Base-by-base conservation (phyloP, 768 basidiomycete species). In the Russula compacta region DNA sequence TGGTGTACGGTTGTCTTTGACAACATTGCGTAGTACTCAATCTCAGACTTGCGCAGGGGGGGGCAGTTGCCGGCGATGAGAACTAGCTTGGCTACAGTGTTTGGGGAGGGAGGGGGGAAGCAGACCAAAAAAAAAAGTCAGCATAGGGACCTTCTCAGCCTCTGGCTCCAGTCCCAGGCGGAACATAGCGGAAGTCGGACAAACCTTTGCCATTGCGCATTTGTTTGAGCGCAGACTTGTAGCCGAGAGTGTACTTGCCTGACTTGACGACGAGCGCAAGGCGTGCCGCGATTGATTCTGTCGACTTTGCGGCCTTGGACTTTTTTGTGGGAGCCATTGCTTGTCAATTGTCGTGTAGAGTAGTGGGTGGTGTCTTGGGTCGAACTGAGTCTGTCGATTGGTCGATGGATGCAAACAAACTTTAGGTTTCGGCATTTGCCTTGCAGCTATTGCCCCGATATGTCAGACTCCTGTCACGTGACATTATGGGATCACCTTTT, bases 1-100 rank as follows among this genome's bases (percentile, higher is more conserved):
- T 98, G 95, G 79, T 98, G 97, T 59, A 98, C 95, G 60, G 90
- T 85, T 60, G 95, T 98, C 82, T 99, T 99, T 68, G 94, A 97
- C 73, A 99, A 83, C 95, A 97, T 97, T 78, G 94, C 97, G 74
- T 98, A 99, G 82, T 98, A 99, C 81, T 99, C 97, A 61, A 99
- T 83, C 82, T 99, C 97, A 63, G 95, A 98, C 77, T 97, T 97
- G 76, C 97, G 92, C 65, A 99, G 85, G 65, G 97, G 97, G 60
- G 97, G 97, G 80, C 94, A 97, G 80, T 99, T 99, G 69, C 93
- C 95, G 71, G 95, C 93, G 73, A 99, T 97, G 75, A 99, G 79
- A 73, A 99, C 88, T 68, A 99, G 92, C 79, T 97, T 98, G 77
- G 95, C 95, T 99, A 72, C 17, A 49, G 17, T 19, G 35, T n/a